phyloP scores from a whole-genome alignment of 1,284 basidiomycete genomes.

The Neotropicomus parvogracilis region DNA sequence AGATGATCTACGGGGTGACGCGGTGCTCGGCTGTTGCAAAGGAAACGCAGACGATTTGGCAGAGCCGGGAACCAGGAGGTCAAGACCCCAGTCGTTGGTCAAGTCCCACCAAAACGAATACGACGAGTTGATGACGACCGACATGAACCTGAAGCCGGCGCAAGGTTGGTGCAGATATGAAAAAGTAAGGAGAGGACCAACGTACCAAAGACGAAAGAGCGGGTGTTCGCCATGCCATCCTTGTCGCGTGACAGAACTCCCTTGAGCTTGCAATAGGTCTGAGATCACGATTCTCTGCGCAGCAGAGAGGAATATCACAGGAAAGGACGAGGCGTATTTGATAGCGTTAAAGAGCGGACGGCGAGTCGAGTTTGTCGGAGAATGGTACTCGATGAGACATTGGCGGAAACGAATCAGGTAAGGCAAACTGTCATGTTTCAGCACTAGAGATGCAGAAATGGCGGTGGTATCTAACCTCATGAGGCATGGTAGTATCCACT shows the following conservation, averaged over 20 bases:
- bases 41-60: constrained; percentile 40
- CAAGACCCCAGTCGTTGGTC: constrained; percentile 96
- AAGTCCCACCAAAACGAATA: constrained; percentile 99
- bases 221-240: constrained; percentile 75
- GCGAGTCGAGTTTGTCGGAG: constrained; percentile 60
- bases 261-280: constrained; percentile 52
- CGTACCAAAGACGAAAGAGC: constrained; percentile 81
- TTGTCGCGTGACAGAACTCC: constrained; percentile 40
- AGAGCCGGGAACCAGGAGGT: constrained; percentile 54
- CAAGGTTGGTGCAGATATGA: not conserved
- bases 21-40: constrained; percentile 41
- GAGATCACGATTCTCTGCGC: constrained; percentile 69
- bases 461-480: constrained; percentile 65
- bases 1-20: constrained; percentile 31
- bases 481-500: constrained; percentile 77
- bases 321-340: constrained; percentile 96
- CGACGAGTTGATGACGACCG: constrained; percentile 84
- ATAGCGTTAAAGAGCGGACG: constrained; percentile 89
- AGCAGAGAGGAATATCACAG: constrained; percentile 93
- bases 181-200: constrained; percentile 13
- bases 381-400: constrained; percentile 84
- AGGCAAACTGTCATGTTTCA: constrained; percentile 61
- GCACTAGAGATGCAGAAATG: constrained; percentile 6
- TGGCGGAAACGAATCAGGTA: constrained; percentile 91
- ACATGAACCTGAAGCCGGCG: constrained; percentile 64